phyloP scores from a whole-genome alignment of 192 early-diverging fungal species.

The Diversispora epigaea region DNA sequence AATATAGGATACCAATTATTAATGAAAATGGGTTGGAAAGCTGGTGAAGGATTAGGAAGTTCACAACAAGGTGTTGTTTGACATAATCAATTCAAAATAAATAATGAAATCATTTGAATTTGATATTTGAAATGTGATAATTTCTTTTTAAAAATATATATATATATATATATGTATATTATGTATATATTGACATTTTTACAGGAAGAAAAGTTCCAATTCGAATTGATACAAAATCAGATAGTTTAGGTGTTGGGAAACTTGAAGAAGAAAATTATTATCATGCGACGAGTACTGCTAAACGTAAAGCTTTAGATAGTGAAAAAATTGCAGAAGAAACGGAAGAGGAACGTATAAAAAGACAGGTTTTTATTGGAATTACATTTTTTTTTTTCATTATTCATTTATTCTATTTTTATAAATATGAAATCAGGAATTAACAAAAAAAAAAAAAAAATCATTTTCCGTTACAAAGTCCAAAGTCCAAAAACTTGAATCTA shows the following conservation, averaged over 20 bases:
- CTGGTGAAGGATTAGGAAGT: conserved; percentile 60
- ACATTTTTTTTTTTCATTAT: not conserved
- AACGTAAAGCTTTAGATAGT: conserved; percentile 60
- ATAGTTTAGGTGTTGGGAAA: conserved; percentile 67
- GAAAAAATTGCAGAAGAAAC: conserved; percentile 70
- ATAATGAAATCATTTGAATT: not conserved
- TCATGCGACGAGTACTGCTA: conserved; percentile 57
- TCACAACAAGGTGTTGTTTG: conserved; percentile 48
- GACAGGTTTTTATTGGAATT: conserved; percentile 49
- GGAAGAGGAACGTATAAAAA: conserved; percentile 46
- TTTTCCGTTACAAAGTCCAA: conserved; percentile 11
- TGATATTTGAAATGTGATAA: not conserved
- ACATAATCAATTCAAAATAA: too few species aligned
- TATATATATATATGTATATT: not conserved
- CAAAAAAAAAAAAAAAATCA: too few species aligned
- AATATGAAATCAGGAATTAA: not conserved
- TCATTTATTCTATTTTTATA: not conserved
- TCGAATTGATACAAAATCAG: conserved; percentile 63
- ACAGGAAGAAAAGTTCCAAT: conserved; percentile 71
- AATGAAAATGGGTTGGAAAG: conserved; percentile 71
- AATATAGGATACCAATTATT: conserved; percentile 70
- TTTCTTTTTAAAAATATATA: conserved; percentile 7
- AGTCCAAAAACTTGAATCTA: conserved; percentile 45
- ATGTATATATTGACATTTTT: not conserved
- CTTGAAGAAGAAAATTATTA: conserved; percentile 54